Percentiles rank a stretch among this genome's conserved stretches.
phyloP scores from a whole-genome alignment of 176 grass and related monocot genomes.

The Typha latifolia region DNA sequence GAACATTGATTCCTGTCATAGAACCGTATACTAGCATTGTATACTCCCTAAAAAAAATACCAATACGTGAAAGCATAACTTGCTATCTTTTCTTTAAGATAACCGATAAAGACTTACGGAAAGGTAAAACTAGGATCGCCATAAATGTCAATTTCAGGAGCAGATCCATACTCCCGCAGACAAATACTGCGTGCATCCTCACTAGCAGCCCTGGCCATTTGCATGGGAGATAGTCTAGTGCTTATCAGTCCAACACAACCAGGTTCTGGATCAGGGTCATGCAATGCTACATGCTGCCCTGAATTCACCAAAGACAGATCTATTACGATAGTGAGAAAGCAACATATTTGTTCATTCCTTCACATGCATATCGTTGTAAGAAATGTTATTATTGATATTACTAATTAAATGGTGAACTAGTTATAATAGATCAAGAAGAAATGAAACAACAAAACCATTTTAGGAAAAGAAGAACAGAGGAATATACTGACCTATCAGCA shows the following conservation, averaged over 20 bases:
- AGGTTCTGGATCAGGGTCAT: constrained; percentile 67
- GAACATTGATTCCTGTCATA: too few relatives aligned
- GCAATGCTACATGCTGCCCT: constrained; percentile 90
- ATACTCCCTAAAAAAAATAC: too few relatives aligned
- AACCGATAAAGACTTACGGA: constrained; percentile 37
- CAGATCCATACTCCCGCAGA: constrained; percentile 74
- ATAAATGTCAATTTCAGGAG: constrained; percentile 78
- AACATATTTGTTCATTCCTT: too few relatives aligned
- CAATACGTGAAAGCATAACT: too few relatives aligned
- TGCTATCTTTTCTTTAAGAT: neutral
- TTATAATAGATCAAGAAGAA: neutral
- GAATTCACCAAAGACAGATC: constrained; percentile 6
- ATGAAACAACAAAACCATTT: neutral
- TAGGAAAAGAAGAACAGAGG: neutral
- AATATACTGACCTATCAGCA: constrained; percentile 80
- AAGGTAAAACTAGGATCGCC: constrained; percentile 85
- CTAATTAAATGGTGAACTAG: too few relatives aligned
- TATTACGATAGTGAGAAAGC: neutral
- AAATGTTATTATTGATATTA: neutral
- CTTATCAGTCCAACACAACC: constrained; percentile 81
- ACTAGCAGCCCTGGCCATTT: constrained; percentile 54
- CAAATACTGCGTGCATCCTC: constrained; percentile 86
- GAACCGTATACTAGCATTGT: too few relatives aligned
- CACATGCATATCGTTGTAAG: neutral
- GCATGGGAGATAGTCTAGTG: constrained; percentile 72